Conservation (phyloP, 352 stramenopile species). For the Pythium insidiosum region DNA sequence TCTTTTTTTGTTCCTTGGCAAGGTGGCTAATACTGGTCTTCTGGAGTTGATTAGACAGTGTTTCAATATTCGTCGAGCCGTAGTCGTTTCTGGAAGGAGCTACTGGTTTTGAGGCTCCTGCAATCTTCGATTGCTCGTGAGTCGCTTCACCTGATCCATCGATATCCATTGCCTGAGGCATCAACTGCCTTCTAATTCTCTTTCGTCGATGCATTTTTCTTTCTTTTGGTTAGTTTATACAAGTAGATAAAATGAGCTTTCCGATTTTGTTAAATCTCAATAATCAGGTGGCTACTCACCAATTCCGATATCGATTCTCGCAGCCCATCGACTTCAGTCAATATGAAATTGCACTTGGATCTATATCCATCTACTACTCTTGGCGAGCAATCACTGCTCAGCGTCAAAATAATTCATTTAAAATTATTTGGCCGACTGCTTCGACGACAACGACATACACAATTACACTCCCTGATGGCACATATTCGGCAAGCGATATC, state of each 20-base stretch:
- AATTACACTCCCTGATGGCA: conserved; percentile 15
- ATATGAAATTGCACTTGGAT: conserved; percentile 12
- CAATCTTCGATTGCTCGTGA: too few relatives aligned
- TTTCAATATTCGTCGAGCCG: conserved; percentile 12
- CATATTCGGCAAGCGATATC: conserved; percentile 14
- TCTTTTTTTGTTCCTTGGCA: conserved; percentile 11
- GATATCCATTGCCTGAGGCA: conserved; percentile 13
- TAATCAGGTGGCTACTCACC: conserved; percentile 9
- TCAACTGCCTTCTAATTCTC: conserved; percentile 12
- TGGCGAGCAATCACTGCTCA: conserved; percentile 10
- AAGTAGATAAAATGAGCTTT: conserved; percentile 11
- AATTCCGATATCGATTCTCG: conserved; percentile 11
- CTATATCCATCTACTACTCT: conserved; percentile 11
- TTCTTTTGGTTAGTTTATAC: conserved; percentile 8
- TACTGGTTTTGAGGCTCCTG: conserved; percentile 7
- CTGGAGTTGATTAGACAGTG: conserved; percentile 9
- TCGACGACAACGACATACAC: conserved; percentile 13
- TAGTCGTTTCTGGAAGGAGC: conserved; percentile 8
- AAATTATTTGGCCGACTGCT: conserved; percentile 18
- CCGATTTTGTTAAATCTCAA: conserved; percentile 16
- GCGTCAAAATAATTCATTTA: conserved; percentile 9
- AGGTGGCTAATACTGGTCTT: conserved; percentile 5
- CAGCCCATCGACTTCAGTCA: conserved; percentile 10
- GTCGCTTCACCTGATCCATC: conserved; percentile 2
- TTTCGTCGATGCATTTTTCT: conserved; percentile 16